Base-by-base conservation (phyloP, 306 rosid species). In the Arachis hypogaea region DNA sequence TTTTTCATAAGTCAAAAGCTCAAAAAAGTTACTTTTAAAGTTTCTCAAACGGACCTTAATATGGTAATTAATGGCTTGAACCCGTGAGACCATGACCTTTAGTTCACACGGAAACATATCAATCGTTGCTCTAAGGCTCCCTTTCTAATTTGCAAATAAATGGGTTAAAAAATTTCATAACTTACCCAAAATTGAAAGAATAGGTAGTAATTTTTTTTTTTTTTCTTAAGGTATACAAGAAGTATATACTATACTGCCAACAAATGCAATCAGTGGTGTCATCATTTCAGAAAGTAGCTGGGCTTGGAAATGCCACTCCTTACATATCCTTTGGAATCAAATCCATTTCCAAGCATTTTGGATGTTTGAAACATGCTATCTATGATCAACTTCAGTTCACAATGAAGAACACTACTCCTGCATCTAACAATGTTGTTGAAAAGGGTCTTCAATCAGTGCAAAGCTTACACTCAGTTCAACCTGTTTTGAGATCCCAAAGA, bases 341-440 rank as follows among this genome's bases (percentile, higher is more conserved):
- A 60, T 5, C 66, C 66, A 60, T 60, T 60, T 60, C 66, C 42
- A 60, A 60, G 66, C 47, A 60, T 12, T 60, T 60, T 60, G 66
- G 46, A 60, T 38, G 46, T 38, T 12, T 60, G 28, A 60, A 60
- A 11, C 46, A 36, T 60, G 66, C 66, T 38, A 60, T 60, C 5
- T 60, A 38, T 60, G 46, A 36, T 38, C 66, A 60, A 60, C 66
- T 60, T 36, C 66, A 12, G 66, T 60, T 60, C 5, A 38, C 66
- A 60, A 60, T n/a, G 46, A 60, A 60, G 28, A 36, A 9, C 11
- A 60, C 22, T 38, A 10, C 38, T 38, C 22, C 43, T 59, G 43
- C 43, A 10, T 12, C 14, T 58, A 58, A 58, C 14, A 28, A 5
- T 59, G 38, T 7, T 60, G 10, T 14, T 36, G 46, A 6, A 60